A percentile compares a stretch with the other conserved stretches of the same genome.
Conservation (phyloP, 208 protist species). For the Crithidia acanthocephali region DNA sequence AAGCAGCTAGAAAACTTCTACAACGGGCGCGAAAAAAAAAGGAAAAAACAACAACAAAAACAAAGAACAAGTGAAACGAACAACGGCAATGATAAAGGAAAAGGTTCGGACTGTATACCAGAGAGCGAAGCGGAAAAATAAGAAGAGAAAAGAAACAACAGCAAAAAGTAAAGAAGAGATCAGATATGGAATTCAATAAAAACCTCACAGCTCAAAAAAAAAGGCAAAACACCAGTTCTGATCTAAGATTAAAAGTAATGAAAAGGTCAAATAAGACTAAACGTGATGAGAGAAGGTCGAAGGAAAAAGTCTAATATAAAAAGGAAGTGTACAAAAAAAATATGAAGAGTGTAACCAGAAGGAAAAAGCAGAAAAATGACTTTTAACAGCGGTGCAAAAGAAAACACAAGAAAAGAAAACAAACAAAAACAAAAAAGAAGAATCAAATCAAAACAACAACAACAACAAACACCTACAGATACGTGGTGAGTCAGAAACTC, state of each 20-base stretch:
- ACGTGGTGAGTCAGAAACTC: too few species aligned
- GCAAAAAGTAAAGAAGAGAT: neutral
- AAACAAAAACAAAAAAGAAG: too few species aligned
- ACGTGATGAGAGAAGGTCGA: neutral
- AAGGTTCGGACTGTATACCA: neutral
- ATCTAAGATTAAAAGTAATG: too few species aligned
- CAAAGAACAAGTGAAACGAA: conserved; percentile 4
- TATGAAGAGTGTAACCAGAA: neutral
- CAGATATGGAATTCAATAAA: too few species aligned
- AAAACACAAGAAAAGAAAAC: too few species aligned
- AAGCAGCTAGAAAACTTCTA: neutral
- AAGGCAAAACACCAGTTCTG: too few species aligned
- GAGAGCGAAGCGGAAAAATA: neutral
- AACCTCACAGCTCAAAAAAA: too few species aligned
- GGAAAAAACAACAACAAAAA: neutral
- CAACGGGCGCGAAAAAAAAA: neutral
- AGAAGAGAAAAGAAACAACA: conserved; percentile 7
- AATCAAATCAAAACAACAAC: too few species aligned
- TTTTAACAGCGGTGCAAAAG: neutral
- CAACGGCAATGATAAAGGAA: neutral
- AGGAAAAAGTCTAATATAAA: conserved; percentile 1
- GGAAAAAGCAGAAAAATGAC: neutral
- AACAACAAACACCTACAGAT: too few species aligned
- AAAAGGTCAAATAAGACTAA: neutral
- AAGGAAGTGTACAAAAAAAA: neutral